Conservation (phyloP, 805 yeast species). For the Saturnispora ahearnii region DNA sequence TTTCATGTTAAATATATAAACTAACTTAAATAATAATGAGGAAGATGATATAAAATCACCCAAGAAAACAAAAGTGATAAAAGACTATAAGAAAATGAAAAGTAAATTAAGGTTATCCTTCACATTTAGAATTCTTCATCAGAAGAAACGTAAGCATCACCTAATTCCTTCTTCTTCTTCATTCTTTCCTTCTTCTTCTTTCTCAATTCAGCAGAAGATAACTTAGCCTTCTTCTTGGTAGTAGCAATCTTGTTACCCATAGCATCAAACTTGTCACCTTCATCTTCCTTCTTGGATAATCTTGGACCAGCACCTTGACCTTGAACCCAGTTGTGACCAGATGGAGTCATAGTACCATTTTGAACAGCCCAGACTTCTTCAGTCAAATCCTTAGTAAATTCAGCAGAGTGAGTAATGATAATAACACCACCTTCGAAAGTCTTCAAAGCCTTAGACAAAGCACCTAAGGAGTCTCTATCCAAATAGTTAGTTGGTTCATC, state of each 20-base stretch:
- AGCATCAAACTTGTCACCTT: constrained; percentile 98
- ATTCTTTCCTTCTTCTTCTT: constrained; percentile 99
- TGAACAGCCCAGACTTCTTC: constrained; percentile 99
- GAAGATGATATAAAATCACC: neutral
- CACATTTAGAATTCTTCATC: constrained; percentile 73
- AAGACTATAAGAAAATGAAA: neutral
- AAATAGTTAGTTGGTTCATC: constrained; percentile 99
- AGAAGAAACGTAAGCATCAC: constrained; percentile 93
- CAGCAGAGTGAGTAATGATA: constrained; percentile 99
- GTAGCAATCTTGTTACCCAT: constrained; percentile 99
- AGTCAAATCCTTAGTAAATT: constrained; percentile 98
- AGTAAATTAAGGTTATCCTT: neutral
- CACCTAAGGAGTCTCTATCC: constrained; percentile 99
- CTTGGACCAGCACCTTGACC: constrained; percentile 99
- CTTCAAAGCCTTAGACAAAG: constrained; percentile 98
- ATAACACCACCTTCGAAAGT: constrained; percentile 99
- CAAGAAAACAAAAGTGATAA: neutral
- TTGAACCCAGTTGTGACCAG: constrained; percentile 99
- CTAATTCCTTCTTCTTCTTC: constrained; percentile 99
- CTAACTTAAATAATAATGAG: neutral
- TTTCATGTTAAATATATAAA: neutral
- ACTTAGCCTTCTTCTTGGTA: constrained; percentile 94
- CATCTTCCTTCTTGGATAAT: constrained; percentile 87
- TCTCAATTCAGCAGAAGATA: constrained; percentile 98
- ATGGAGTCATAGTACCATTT: constrained; percentile 98